Percentiles rank a stretch among this genome's conserved stretches.
Evolutionary conservation across 1,284 basidiomycete species (phyloP).

Genomic region (Sporisorium graminicola): DNA sequence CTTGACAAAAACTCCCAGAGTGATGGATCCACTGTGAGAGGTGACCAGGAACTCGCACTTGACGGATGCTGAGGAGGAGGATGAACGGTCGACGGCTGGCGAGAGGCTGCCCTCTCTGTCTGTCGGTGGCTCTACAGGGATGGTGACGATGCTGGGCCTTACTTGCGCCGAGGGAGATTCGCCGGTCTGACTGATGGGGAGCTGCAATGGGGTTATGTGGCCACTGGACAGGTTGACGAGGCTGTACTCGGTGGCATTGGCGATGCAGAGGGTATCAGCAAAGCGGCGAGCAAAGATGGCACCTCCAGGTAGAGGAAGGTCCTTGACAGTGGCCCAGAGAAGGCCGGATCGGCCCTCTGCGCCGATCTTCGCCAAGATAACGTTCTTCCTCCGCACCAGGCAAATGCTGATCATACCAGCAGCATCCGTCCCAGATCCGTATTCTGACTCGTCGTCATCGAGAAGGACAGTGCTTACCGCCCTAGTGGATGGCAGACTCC

Average conservation of each 20-base stretch:
- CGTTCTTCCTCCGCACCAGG: conserved; percentile 60
- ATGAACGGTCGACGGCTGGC: conserved; percentile 11
- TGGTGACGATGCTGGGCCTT: conserved; percentile 61
- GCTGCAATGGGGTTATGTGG: conserved; percentile 54
- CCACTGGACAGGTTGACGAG: conserved; percentile 59
- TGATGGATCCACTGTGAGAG: conserved; percentile 59
- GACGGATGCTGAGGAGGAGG: conserved; percentile 1
- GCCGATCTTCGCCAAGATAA: conserved; percentile 58
- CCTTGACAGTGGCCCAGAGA: conserved; percentile 55
- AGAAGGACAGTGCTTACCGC: conserved; percentile 49
- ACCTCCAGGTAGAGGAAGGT: conserved; percentile 60
- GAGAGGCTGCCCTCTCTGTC: conserved; percentile 22
- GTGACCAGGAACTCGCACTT: conserved; percentile 66
- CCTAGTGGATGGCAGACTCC: conserved; percentile 34
- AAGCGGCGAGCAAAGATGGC: conserved; percentile 63
- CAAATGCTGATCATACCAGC: conserved; percentile 61
- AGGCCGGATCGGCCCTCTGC: conserved; percentile 43
- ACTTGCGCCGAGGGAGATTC: conserved; percentile 60
- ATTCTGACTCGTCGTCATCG: conserved; percentile 44
- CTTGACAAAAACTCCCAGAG: conserved; percentile 65
- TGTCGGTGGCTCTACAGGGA: conserved; percentile 20
- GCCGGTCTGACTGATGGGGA: conserved; percentile 66
- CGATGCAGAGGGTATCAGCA: conserved; percentile 61
- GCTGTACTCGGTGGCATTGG: conserved; percentile 62
- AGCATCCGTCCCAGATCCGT: conserved; percentile 35